Conservation (phyloP, 768 basidiomycete species). For the Auricularia sp. region DNA sequence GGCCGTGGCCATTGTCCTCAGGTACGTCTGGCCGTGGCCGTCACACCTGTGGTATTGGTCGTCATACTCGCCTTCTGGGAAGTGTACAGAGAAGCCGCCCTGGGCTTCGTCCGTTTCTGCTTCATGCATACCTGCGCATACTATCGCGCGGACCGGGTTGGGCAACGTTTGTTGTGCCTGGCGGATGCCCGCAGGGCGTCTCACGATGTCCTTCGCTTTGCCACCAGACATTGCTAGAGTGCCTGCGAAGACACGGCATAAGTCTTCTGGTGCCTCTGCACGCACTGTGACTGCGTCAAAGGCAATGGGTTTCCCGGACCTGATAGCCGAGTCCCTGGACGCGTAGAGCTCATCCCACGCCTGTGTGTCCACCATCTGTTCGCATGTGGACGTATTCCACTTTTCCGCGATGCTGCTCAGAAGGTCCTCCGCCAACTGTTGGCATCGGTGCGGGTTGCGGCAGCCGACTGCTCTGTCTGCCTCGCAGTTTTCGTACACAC, state of each 20-base stretch:
- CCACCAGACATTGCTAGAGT: background rate
- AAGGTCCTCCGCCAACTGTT: background rate
- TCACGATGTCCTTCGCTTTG: background rate
- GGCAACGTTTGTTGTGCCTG: background rate
- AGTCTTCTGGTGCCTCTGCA: background rate
- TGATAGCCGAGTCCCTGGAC: background rate
- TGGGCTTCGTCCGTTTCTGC: too few species aligned
- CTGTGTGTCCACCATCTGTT: background rate
- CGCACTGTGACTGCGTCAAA: background rate
- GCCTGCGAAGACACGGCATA: background rate
- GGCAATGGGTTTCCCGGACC: background rate
- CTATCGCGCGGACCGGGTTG: too few species aligned
- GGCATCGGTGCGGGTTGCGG: background rate
- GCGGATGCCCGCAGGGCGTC: background rate
- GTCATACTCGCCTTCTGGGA: background rate
- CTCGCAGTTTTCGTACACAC: too few species aligned
- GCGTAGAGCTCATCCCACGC: background rate
- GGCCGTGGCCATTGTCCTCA: background rate
- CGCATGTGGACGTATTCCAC: background rate
- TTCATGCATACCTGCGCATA: background rate
- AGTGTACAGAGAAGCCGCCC: too few species aligned
- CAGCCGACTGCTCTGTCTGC: background rate
- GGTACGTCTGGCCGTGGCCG: background rate
- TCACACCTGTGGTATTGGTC: too few species aligned
- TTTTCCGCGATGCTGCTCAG: background rate